phyloP scores from a whole-genome alignment of 176 grass and related monocot species.

The Phoenix dactylifera region DNA sequence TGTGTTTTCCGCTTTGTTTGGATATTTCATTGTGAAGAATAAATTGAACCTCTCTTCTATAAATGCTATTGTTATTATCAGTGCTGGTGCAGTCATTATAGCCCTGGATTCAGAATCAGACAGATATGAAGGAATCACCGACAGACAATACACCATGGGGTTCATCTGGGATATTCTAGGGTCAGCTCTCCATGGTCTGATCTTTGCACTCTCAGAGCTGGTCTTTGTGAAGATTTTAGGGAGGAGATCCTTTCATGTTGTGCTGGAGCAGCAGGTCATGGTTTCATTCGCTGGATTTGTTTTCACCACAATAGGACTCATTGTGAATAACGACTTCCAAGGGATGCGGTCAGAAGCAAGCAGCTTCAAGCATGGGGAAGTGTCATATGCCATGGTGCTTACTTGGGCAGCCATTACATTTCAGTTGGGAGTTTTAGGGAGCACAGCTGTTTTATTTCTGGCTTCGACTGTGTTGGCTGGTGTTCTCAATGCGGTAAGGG shows the following conservation, averaged over 20 bases:
- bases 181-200: slow-evolving; percentile 81
- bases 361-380: slow-evolving; percentile 32
- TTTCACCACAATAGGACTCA: slow-evolving; percentile 61
- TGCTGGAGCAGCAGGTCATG: slow-evolving; percentile 84
- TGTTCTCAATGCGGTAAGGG: slow-evolving; percentile 81
- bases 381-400: slow-evolving; percentile 49
- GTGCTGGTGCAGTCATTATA: slow-evolving; percentile 46
- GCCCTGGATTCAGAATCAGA: slow-evolving; percentile 73
- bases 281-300: slow-evolving; percentile 64
- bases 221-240: slow-evolving; percentile 51
- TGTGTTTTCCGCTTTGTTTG: slow-evolving; percentile 62
- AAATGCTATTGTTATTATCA: slow-evolving; percentile 74
- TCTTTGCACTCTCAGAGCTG: slow-evolving; percentile 88
- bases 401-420: slow-evolving; percentile 63
- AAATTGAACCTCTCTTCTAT: slow-evolving; percentile 35
- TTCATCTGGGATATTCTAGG: slow-evolving; percentile 62
- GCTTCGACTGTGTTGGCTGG: slow-evolving; percentile 83
- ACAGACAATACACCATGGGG: slow-evolving; percentile 47
- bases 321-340: slow-evolving; percentile 36
- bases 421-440: slow-evolving; percentile 69
- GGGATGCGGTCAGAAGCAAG: slow-evolving; percentile 48
- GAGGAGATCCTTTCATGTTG: slow-evolving; percentile 64
- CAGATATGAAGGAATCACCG: slow-evolving; percentile 44
- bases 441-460: slow-evolving; percentile 69
- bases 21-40: slow-evolving; percentile 62